Evolutionary conservation across 164 flowering plant species (phyloP), one percentile per base, ranked within the genome.

Genomic region (Kingdonia uniflora): DNA sequence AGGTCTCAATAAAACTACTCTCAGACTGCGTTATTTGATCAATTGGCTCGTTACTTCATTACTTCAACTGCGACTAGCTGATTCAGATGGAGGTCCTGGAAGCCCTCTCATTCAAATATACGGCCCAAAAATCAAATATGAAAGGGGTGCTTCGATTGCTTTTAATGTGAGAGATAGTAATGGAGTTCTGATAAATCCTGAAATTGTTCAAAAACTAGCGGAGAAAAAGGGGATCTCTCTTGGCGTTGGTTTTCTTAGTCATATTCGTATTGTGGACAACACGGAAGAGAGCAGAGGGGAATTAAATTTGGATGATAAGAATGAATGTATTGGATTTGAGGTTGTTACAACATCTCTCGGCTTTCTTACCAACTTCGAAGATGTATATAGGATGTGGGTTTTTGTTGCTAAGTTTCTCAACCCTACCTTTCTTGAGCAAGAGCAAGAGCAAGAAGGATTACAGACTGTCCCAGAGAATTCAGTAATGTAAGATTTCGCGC

Each of bases 21-120:
- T 67, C 22, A 61, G 97, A 43, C 59, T 82, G 24, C 75, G 97
- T 49, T 89, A 74, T 61, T 61, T 86, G 64, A 73, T 86, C 47
- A 89, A 89, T 66, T 89, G 97, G 97, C 86, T 89, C 7, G 95
- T 89, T 22, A 84, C 95, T 29, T 86, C 97, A 0, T 58, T 89
- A 57, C 76, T 89, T 54, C 95, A 86, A 49, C 63, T 89, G 14
- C 80, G 83, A 59, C 59, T 82, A 19, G 78, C 79, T 8, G 63
- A 69, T 57, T 61, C 79, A 33, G 71, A 77, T 55, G 84, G 70
- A 17, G 66, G 58, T 13, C 45, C 55, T 19, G 64, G 56, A 11
- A 61, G 55, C 24, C 75, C 70, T 52, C 87, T 89, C 26, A 85
- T 89, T 56, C 80, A 74, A 43, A 86, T 89, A 11, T 89, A 86